A percentile compares a stretch with the other conserved stretches of the same genome.
Evolutionary conservation across 2,329 filamentous ascomycete genomes (phyloP).

Genomic region (Botryotinia convoluta): DNA sequence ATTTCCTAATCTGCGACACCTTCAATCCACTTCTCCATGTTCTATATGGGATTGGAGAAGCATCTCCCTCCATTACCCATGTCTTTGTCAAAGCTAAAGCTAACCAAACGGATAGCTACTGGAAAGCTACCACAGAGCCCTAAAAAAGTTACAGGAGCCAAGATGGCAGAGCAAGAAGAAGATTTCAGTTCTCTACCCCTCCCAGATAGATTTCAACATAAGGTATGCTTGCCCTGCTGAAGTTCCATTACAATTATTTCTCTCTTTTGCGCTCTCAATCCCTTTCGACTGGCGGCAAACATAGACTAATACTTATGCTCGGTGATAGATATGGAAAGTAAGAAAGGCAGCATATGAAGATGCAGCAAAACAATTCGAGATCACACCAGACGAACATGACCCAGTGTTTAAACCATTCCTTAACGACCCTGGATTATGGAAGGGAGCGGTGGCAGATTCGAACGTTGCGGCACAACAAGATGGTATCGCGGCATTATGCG

Average conservation of each 20-base stretch:
- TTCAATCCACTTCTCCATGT: constrained; percentile 25
- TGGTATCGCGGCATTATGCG: constrained; percentile 80
- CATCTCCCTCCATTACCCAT: constrained; percentile 22
- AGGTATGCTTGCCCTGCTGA: constrained; percentile 48
- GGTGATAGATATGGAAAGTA: constrained; percentile 81
- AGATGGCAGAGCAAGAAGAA: constrained; percentile 79
- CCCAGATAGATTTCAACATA: constrained; percentile 78
- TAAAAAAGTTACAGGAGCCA: constrained; percentile 21
- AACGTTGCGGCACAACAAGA: constrained; percentile 98
- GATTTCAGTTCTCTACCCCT: constrained; percentile 78
- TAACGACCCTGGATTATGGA: constrained; percentile 83
- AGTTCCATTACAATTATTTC: not conserved
- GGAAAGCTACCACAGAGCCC: constrained; percentile 26
- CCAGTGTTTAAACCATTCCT: constrained; percentile 85
- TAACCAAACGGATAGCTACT: constrained; percentile 33
- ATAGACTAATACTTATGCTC: constrained; percentile 30
- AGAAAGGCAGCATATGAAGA: constrained; percentile 94
- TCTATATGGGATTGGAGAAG: constrained; percentile 26
- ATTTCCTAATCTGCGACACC: not conserved
- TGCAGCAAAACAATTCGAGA: constrained; percentile 80
- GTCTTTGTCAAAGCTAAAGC: constrained; percentile 28
- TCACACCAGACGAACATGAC: constrained; percentile 79
- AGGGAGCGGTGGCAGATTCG: constrained; percentile 85
- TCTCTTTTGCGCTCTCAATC: not conserved
- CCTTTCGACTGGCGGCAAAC: not conserved